Base-by-base conservation (phyloP, 345 rosid species). In the Arabis hirsuta region DNA sequence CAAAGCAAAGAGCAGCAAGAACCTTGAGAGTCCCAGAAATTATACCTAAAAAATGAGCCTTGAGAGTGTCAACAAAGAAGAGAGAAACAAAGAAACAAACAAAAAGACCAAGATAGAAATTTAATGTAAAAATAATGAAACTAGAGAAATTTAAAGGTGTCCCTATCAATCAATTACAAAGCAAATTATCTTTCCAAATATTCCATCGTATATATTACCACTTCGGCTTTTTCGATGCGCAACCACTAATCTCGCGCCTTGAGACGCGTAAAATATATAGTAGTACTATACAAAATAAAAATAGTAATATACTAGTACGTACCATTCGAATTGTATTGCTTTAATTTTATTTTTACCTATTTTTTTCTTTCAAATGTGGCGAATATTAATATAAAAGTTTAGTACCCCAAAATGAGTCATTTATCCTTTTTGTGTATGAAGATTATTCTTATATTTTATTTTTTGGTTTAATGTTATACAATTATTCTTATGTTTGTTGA, bases 181-280 rank as follows among this genome's bases (percentile, higher is more conserved):
- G 54, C 12, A 42, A 63, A 76, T 67, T 84, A 77, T 76, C 79
- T 62, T 78, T 76, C 82, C 79, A 76, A 69, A 80, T 83, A 81
- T 80, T 86, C 83, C 83, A 74, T 70, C 73, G 81, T 80, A 76
- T 80, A 76, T 72, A 74, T 76, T 76, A 50, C 81, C 53, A 56
- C 36, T 76, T 66, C 47, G 80, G 82, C 60, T 38, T 79, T 80
- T 80, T 69, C 86, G 67, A 81, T 55, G 82, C 69, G 80, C 76
- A 81, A 67, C 85, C 78, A 82, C 78, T 81, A 81, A 80, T 81
- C 78, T 77, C 71, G 75, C 51, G 44, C 53, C 69, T 68, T 62
- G 79, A 54, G 70, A 68, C 64, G 50, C 26, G 46, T 46, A 73
- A 50, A 24, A 59, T 39, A 47, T 61, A 9, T 43, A 32, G 8